phyloP scores from a whole-genome alignment of 73 alveolate genomes.

The Halteria grandinella region DNA sequence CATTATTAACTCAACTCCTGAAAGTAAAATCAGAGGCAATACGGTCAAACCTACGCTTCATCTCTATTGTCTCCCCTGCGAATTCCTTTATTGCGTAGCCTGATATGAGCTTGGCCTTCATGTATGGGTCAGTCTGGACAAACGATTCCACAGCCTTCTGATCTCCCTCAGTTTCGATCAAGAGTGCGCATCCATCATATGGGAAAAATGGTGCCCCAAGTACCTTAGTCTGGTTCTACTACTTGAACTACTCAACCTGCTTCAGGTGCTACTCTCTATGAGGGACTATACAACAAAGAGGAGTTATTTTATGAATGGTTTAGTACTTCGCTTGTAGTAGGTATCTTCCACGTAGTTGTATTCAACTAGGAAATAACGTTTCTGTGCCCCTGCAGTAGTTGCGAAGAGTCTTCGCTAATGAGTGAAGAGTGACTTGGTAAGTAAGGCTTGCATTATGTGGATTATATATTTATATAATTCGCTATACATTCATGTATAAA shows the following conservation, averaged over 20 bases:
- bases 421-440: no score
- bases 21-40: background rate
- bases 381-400: no score
- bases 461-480: no score
- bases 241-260: background rate
- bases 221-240: slow-evolving; percentile 36
- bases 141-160: background rate
- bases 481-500: no score
- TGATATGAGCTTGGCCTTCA: slow-evolving; percentile 6
- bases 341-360: slow-evolving; percentile 50
- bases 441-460: no score
- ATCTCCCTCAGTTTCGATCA: slow-evolving; percentile 49
- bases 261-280: slow-evolving; percentile 47
- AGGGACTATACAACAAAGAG: background rate
- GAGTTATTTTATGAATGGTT: background rate
- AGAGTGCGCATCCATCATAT: slow-evolving; percentile 39
- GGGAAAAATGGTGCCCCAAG: slow-evolving; percentile 58
- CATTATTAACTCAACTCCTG: background rate
- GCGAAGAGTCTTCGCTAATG: slow-evolving; percentile 47
- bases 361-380: slow-evolving; percentile 19
- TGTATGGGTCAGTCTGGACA: slow-evolving; percentile 29
- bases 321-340: slow-evolving; percentile 56
- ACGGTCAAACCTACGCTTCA: slow-evolving; percentile 27
- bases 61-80: background rate
- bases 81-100: slow-evolving; percentile 23